Percentiles rank a stretch among this genome's conserved stretches.
phyloP scores from a whole-genome alignment of 179 eudicot species.

The Spergularia azorica region DNA sequence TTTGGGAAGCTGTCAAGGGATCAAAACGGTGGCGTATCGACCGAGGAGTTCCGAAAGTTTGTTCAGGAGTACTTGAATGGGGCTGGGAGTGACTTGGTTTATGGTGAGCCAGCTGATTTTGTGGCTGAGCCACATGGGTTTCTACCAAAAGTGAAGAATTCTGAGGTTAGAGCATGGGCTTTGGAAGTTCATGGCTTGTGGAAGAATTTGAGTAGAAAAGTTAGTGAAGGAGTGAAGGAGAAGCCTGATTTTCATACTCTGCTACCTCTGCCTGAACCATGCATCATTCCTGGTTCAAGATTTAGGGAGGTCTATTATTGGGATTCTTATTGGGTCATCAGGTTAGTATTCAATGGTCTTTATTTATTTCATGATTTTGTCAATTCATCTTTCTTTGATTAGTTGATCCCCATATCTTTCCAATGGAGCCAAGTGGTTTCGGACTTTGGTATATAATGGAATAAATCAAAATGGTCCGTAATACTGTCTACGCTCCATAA shows the following conservation, averaged over 20 bases:
- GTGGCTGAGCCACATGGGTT: conserved; percentile 63
- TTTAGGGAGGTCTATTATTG: conserved; percentile 88
- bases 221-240: conserved; percentile 48
- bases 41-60: conserved; percentile 39
- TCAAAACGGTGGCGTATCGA: conserved; percentile 42
- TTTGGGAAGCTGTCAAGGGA: conserved; percentile 39
- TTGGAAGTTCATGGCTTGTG: conserved; percentile 75
- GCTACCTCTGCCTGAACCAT: conserved; percentile 60
- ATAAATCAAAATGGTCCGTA: too few relatives aligned
- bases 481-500: too few relatives aligned
- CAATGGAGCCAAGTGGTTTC: too few relatives aligned
- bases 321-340: conserved; percentile 96
- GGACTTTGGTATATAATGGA: too few relatives aligned
- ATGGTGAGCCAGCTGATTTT: conserved; percentile 60
- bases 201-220: conserved; percentile 83
- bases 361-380: too few relatives aligned
- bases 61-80: conserved; percentile 45
- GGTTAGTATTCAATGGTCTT: conserved; percentile 34
- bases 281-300: conserved; percentile 83
- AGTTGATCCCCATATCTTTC: too few relatives aligned
- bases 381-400: too few relatives aligned
- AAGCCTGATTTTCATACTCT: conserved; percentile 61
- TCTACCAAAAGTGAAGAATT: conserved; percentile 55
- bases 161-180: conserved; percentile 69
- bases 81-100: conserved; percentile 67